A percentile compares a stretch with the other conserved stretches of the same genome.
Conservation (phyloP, 768 basidiomycete species). For the Tulasnella sp. region DNA sequence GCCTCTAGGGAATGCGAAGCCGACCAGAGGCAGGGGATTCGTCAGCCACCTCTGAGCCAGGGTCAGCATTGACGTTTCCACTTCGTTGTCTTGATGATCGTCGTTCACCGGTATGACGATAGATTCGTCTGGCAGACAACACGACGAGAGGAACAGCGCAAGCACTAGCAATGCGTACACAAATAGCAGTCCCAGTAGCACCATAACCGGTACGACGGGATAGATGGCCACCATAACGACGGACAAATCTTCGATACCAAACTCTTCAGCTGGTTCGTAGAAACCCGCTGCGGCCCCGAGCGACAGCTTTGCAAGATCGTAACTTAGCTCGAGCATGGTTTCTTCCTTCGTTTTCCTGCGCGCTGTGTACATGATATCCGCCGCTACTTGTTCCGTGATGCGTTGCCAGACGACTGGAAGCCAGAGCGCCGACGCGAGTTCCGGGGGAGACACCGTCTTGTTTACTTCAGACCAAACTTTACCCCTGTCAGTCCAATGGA, state of each 20-base stretch:
- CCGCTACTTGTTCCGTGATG: neutral
- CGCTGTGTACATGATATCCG: neutral
- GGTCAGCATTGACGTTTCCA: neutral
- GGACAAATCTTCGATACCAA: neutral
- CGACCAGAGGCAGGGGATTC: neutral
- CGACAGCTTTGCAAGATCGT: neutral
- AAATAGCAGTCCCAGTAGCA: neutral
- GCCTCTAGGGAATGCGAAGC: neutral
- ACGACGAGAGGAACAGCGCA: neutral
- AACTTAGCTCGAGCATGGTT: neutral
- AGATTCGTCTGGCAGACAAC: neutral
- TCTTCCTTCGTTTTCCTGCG: neutral
- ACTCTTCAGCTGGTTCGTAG: neutral
- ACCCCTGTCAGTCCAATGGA: neutral
- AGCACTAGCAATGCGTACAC: neutral
- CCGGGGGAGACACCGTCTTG: neutral
- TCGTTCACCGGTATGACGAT: neutral
- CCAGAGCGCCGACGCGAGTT: neutral
- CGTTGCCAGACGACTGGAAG: neutral
- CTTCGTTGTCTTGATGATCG: neutral
- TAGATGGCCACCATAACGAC: neutral
- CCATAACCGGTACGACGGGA: neutral
- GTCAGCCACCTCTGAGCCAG: neutral
- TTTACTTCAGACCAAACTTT: neutral
- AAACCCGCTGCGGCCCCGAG: neutral